Conservation (phyloP, 164 flowering plant species). For the Nymphaea thermarum region DNA sequence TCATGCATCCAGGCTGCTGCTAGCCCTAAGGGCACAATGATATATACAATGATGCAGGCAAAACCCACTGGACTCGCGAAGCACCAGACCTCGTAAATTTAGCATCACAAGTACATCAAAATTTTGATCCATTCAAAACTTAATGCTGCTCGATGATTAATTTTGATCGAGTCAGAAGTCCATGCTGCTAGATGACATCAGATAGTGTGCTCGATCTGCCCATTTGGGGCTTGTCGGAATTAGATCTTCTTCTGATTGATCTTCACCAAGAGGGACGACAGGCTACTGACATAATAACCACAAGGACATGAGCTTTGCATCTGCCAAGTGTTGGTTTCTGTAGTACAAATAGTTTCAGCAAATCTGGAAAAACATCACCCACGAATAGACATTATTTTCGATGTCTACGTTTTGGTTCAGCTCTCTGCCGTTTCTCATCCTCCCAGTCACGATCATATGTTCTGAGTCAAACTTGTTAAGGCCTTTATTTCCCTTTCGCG, state of each 20-base stretch:
- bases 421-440: constrained; percentile 89
- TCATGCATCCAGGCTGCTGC: no score
- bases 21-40: neutral
- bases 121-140: no score
- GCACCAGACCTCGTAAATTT: neutral
- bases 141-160: no score
- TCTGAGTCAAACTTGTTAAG: constrained; percentile 41
- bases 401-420: constrained; percentile 84
- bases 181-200: no score
- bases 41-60: neutral
- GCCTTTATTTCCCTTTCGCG: no score
- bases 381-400: constrained; percentile 31
- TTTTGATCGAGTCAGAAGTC: no score
- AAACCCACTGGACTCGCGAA: neutral
- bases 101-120: neutral
- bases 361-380: neutral
- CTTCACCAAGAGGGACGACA: neutral
- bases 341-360: neutral
- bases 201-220: neutral
- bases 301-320: no score
- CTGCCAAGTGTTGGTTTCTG: no score
- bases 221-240: neutral
- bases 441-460: constrained; percentile 94
- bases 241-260: neutral
- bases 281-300: neutral